Conservation (phyloP, 768 basidiomycete genomes). For the Phlebiopsis flavidoalba region DNA sequence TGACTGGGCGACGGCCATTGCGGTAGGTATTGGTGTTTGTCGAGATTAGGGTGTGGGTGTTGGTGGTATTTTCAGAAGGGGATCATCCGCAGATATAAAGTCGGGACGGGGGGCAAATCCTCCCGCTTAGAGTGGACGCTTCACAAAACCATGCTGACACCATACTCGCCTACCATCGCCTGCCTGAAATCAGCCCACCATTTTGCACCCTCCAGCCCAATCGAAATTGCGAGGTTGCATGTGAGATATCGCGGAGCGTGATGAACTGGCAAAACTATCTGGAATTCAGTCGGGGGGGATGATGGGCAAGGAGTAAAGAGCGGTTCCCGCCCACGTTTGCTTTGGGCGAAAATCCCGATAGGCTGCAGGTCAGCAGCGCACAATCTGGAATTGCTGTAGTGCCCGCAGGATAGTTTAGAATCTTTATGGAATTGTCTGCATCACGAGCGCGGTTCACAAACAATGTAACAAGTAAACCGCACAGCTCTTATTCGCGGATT, state of each 20-base stretch:
- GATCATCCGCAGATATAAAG: conserved; percentile 3
- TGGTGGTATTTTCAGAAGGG: not conserved
- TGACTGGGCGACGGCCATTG: not conserved
- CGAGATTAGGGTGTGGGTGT: not conserved
- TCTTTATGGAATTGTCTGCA: conserved; percentile 1
- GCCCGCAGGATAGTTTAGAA: not conserved
- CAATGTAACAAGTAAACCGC: not conserved
- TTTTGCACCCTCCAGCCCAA: not conserved
- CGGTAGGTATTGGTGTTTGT: not conserved
- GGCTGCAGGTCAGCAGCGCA: not conserved
- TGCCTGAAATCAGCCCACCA: conserved; percentile 5
- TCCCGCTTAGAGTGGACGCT: conserved; percentile 1
- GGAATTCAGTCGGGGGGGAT: not conserved
- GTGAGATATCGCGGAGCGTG: not conserved
- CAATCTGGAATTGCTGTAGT: not conserved
- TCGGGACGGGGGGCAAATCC: not conserved
- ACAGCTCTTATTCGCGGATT: not conserved
- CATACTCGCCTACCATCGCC: conserved; percentile 9
- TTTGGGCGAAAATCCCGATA: not conserved
- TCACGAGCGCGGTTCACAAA: not conserved
- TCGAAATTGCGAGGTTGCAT: not conserved
- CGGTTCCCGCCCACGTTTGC: conserved; percentile 1
- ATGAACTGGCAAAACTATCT: conserved; percentile 1
- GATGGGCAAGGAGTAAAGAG: conserved; percentile 2
- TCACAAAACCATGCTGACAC: conserved; percentile 12